phyloP scores from a whole-genome alignment of 2,329 filamentous ascomycete genomes.

The Talaromyces sp. region DNA sequence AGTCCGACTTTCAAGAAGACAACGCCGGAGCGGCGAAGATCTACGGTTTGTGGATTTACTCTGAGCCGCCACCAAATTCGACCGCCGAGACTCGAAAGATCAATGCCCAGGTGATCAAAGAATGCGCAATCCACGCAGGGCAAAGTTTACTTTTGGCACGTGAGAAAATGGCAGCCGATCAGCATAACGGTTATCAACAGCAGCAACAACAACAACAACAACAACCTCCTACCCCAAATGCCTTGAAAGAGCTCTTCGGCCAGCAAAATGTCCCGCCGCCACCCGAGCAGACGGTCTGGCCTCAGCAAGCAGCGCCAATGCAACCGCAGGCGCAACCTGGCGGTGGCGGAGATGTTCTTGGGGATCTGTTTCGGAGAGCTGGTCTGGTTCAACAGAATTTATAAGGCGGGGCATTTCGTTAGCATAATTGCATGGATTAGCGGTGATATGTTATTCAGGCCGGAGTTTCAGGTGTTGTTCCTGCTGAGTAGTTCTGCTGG shows the following conservation, averaged over 20 bases:
- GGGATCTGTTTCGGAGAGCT: slow-evolving; percentile 39
- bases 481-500: background rate
- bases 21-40: slow-evolving; percentile 32
- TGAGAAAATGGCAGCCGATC: slow-evolving; percentile 32
- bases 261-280: slow-evolving; percentile 42
- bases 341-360: slow-evolving; percentile 29
- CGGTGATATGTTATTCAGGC: background rate
- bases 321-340: slow-evolving; percentile 16
- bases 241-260: slow-evolving; percentile 50
- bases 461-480: background rate
- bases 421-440: background rate
- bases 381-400: slow-evolving; percentile 22
- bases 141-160: slow-evolving; percentile 43
- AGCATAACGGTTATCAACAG: slow-evolving; percentile 24
- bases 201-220: slow-evolving; percentile 15
- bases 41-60: slow-evolving; percentile 61
- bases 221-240: slow-evolving; percentile 35
- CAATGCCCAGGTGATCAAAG: slow-evolving; percentile 51
- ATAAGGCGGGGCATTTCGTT: background rate
- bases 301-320: background rate
- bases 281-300: background rate
- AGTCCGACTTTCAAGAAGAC: slow-evolving; percentile 28
- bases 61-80: slow-evolving; percentile 52
- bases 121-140: slow-evolving; percentile 50
- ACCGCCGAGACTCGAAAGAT: slow-evolving; percentile 49